These are phyloP conservation scores for Citrus sinensis DNA, from an alignment of 345 rosid genomes.

Conservation along the genomic window DNA sequence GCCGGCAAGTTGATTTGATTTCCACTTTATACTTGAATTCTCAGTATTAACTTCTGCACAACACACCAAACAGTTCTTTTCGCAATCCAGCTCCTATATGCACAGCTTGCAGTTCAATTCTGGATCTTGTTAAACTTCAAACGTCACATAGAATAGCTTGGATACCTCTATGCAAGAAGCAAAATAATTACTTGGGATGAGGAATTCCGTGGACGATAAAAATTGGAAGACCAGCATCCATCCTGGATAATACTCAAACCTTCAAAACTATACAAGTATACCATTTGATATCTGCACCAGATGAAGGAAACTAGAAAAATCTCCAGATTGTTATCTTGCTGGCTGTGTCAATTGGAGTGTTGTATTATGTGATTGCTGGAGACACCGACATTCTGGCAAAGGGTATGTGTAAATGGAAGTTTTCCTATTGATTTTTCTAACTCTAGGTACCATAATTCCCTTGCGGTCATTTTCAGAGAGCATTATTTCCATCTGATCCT, in stretches of 20 bases:
- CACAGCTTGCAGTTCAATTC: neutral
- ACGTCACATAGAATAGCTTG: neutral
- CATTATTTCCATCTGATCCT: constrained; percentile 64
- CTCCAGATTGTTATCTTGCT: constrained; percentile 9
- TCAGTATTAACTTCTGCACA: neutral
- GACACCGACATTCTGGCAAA: constrained; percentile 83
- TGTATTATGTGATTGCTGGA: constrained; percentile 53
- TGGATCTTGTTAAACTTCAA: neutral
- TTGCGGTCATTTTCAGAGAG: constrained; percentile 80
- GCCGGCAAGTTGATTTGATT: constrained; percentile 5
- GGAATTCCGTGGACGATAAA: constrained; percentile 17
- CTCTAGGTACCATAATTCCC: constrained; percentile 77
- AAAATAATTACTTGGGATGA: neutral
- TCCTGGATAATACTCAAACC: constrained; percentile 2
- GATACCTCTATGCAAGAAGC: constrained; percentile 10
- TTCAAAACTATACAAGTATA: neutral
- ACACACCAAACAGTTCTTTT: neutral
- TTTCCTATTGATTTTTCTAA: constrained; percentile 76
- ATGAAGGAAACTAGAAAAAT: neutral
- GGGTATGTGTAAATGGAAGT: constrained; percentile 83
- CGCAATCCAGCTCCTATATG: neutral
- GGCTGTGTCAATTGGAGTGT: constrained; percentile 24
- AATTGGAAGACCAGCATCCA: constrained; percentile 21
- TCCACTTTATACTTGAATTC: constrained; percentile 2
- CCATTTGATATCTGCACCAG: constrained; percentile 8